phyloP scores from a whole-genome alignment of 768 basidiomycete genomes.

The Lyophyllum decastes region DNA sequence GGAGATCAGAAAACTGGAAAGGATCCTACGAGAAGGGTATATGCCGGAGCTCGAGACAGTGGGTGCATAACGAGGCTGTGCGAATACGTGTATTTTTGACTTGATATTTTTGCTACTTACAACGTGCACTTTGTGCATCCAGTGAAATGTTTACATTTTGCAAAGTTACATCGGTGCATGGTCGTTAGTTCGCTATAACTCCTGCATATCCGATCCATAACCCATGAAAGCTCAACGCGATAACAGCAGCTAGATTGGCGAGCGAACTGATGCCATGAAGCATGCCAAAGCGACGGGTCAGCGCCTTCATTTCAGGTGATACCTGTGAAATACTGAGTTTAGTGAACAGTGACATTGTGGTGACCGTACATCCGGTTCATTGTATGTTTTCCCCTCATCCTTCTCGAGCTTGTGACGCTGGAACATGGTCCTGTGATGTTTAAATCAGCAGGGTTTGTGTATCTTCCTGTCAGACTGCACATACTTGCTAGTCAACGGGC shows the following conservation, averaged over 20 bases:
- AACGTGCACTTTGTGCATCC: constrained; percentile 12
- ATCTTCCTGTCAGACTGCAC: constrained; percentile 18
- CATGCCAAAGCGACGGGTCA: constrained; percentile 66
- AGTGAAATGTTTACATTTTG: constrained; percentile 11
- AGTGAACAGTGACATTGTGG: constrained; percentile 10
- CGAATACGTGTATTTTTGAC: constrained; percentile 31
- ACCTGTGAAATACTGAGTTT: constrained; percentile 38
- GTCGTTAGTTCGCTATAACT: constrained; percentile 37
- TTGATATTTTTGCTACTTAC: constrained; percentile 17
- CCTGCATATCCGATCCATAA: constrained; percentile 67
- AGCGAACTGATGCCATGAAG: constrained; percentile 73
- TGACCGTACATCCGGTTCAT: constrained; percentile 58
- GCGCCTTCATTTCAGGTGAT: constrained; percentile 65
- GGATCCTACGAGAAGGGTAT: constrained; percentile 83
- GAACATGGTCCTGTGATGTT: constrained; percentile 64
- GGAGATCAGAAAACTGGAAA: constrained; percentile 82
- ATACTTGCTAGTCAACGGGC: constrained; percentile 71
- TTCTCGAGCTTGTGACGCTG: constrained; percentile 73
- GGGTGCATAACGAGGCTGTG: constrained; percentile 58
- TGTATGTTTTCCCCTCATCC: constrained; percentile 67
- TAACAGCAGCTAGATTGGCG: constrained; percentile 60
- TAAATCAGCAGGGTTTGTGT: not conserved
- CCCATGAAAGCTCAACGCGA: constrained; percentile 68
- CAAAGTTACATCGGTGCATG: not conserved
- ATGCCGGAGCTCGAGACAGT: constrained; percentile 77